A percentile compares a stretch with the other conserved stretches of the same genome.
Evolutionary conservation across 2,329 filamentous ascomycete species (phyloP).

Genomic region (Fusarium caatingaense): DNA sequence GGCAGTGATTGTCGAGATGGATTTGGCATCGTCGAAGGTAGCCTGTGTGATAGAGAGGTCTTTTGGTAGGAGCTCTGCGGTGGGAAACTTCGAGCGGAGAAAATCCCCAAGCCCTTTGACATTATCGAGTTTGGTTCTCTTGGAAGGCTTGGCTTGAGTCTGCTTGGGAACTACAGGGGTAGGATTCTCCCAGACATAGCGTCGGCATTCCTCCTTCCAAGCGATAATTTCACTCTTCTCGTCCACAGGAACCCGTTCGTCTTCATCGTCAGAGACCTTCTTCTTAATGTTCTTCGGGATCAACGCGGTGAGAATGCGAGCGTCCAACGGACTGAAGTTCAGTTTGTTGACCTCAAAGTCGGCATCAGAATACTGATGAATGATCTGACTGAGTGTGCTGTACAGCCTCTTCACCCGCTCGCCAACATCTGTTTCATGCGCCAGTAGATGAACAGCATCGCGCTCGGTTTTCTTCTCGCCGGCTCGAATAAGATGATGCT

Average conservation of each 20-base stretch:
- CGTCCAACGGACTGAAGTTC: not conserved
- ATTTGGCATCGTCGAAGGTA: not conserved
- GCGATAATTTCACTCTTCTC: not conserved
- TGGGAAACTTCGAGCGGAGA: not conserved
- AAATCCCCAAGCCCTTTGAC: not conserved
- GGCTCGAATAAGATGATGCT: not conserved
- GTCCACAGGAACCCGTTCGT: not conserved
- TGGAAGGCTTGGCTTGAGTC: not conserved
- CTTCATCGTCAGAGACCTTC: not conserved
- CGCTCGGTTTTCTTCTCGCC: not conserved
- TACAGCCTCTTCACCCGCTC: not conserved
- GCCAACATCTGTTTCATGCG: not conserved
- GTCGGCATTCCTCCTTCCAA: not conserved
- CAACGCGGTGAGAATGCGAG: not conserved
- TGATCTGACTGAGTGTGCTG: not conserved
- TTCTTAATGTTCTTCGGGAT: not conserved
- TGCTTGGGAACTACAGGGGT: not conserved
- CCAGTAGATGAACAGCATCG: not conserved
- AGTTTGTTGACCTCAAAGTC: not conserved
- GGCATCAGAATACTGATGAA: not conserved
- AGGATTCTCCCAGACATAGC: not conserved
- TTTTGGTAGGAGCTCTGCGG: not conserved
- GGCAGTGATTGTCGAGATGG: not conserved
- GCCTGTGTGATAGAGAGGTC: not conserved
- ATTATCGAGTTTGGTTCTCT: rapidly evolving